A percentile compares a stretch with the other conserved stretches of the same genome.
phyloP scores from a whole-genome alignment of 1,284 basidiomycete species.

The Trametes versicolor region DNA sequence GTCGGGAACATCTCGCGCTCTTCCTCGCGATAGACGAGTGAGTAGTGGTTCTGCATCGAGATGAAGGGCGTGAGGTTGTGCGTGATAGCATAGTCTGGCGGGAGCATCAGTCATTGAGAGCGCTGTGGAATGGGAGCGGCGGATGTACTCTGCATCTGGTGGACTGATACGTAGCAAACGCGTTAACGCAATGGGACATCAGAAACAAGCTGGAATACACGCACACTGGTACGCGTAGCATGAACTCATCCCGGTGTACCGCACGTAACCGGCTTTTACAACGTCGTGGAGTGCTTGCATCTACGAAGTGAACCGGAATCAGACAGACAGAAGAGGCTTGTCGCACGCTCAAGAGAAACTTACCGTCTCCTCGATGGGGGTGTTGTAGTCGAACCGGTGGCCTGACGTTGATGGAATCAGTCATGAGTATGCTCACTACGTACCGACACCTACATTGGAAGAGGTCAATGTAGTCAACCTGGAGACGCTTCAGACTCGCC shows the following conservation, averaged over 20 bases:
- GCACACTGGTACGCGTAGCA: conserved; percentile 46
- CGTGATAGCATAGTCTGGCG: conserved; percentile 45
- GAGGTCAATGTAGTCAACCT: conserved; percentile 56
- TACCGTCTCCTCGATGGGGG: conserved; percentile 43
- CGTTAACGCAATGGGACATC: too few species aligned
- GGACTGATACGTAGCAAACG: conserved; percentile 30
- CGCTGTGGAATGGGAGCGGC: conserved; percentile 43
- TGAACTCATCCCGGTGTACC: conserved; percentile 74
- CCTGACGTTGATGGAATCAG: conserved; percentile 44
- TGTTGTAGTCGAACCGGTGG: conserved; percentile 42
- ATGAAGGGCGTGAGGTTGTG: conserved; percentile 60
- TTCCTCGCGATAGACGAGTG: conserved; percentile 57
- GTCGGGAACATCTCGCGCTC: conserved; percentile 61
- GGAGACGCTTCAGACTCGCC: conserved; percentile 51
- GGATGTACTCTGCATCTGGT: conserved; percentile 55
- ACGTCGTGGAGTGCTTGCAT: conserved; percentile 78
- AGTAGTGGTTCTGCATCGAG: conserved; percentile 63
- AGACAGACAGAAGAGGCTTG: too few species aligned
- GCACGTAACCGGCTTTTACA: conserved; percentile 68
- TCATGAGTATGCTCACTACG: background rate
- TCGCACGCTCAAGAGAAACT: background rate
- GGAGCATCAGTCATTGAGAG: conserved; percentile 51
- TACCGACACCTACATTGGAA: conserved; percentile 42
- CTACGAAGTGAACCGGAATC: background rate
- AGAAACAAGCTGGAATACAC: background rate